Evolutionary conservation across 2,329 filamentous ascomycete species (phyloP).

Genomic region (Metarhizium brunneum): DNA sequence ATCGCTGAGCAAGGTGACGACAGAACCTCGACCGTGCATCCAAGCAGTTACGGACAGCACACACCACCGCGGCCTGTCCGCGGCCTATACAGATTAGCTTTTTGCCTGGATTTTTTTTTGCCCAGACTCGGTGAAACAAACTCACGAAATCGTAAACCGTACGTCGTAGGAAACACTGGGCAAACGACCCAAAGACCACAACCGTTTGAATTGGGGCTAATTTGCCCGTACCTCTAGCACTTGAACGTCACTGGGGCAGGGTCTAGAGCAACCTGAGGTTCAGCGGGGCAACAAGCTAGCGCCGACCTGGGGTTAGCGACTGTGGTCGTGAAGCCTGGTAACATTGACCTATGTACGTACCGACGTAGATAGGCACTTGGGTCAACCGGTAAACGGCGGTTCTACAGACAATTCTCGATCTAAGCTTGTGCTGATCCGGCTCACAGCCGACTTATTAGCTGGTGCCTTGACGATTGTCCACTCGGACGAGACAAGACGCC

Average conservation of each 20-base stretch:
- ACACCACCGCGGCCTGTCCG: neutral
- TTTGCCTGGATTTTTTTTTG: too few relatives aligned
- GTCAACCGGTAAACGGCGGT: too few relatives aligned
- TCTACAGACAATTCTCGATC: neutral
- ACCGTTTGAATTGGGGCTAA: neutral
- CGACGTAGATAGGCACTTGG: too few relatives aligned
- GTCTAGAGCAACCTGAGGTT: constrained; percentile 2
- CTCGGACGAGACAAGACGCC: too few relatives aligned
- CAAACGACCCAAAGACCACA: too few relatives aligned
- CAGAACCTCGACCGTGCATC: neutral
- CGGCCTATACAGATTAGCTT: neutral
- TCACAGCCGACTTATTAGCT: neutral
- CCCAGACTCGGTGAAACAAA: too few relatives aligned
- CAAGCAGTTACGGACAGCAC: neutral
- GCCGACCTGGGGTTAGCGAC: too few relatives aligned
- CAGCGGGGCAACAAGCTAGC: constrained; percentile 1
- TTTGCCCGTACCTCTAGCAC: neutral
- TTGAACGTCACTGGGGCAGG: neutral
- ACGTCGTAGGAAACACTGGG: too few relatives aligned
- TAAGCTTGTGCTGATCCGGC: neutral
- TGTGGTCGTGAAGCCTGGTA: too few relatives aligned
- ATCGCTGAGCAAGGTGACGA: neutral
- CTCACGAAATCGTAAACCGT: too few relatives aligned
- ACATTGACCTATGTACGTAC: too few relatives aligned
- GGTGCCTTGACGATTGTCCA: too few relatives aligned